phyloP scores from a whole-genome alignment of 768 basidiomycete genomes.

The Inosperma sp. region DNA sequence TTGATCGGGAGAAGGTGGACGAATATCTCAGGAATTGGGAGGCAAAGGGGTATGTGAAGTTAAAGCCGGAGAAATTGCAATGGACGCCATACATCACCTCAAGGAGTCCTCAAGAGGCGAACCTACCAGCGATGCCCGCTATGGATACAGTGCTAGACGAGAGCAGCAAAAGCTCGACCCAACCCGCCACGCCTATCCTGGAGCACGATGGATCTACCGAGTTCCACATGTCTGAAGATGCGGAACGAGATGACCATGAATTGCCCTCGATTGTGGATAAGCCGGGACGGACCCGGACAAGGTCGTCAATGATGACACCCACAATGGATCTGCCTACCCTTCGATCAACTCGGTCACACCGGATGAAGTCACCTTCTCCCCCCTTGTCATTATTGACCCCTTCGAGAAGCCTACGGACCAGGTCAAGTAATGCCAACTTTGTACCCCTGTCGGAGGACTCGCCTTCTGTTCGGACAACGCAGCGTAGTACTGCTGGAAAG shows the following conservation, averaged over 20 bases:
- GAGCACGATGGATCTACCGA: not conserved
- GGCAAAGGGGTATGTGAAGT: conserved; percentile 67
- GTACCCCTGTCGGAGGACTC: conserved; percentile 10
- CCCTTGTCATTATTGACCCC: conserved; percentile 7
- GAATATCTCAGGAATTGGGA: conserved; percentile 68
- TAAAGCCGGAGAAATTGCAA: conserved; percentile 81
- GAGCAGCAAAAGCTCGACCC: conserved; percentile 6
- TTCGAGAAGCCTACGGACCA: conserved; percentile 12
- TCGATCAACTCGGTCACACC: conserved; percentile 8
- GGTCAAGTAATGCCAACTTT: conserved; percentile 15
- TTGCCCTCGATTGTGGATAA: conserved; percentile 15
- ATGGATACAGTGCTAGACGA: conserved; percentile 14
- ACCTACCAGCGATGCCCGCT: conserved; percentile 10
- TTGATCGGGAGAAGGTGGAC: conserved; percentile 63
- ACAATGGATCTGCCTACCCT: conserved; percentile 8
- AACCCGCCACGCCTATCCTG: conserved; percentile 5
- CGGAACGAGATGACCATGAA: conserved; percentile 17
- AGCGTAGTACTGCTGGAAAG: conserved; percentile 6
- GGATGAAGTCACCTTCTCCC: conserved; percentile 9
- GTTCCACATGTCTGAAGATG: not conserved
- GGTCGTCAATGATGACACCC: conserved; percentile 11
- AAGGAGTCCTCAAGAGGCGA: conserved; percentile 30
- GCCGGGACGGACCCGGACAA: conserved; percentile 9
- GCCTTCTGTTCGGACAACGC: conserved; percentile 11
- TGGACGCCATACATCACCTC: conserved; percentile 91